These are phyloP conservation scores for Pythium utonaiense DNA, from an alignment of 352 stramenopile genomes.

Conservation along the genomic window DNA sequence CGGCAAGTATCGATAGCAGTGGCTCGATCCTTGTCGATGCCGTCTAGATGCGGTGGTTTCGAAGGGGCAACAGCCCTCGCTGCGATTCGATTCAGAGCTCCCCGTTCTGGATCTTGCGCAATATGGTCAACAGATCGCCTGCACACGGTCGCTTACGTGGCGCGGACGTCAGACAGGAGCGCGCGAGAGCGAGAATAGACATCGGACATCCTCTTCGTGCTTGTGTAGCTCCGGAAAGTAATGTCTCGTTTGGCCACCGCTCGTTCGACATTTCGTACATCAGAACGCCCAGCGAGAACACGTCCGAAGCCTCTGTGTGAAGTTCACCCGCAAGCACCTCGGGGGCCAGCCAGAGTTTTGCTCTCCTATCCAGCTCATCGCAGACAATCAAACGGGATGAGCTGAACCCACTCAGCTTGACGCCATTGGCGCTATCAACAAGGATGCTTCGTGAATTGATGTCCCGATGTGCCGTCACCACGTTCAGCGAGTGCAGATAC, in stretches of 20 bases:
- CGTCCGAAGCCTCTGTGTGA: constrained; percentile 24
- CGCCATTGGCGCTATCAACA: constrained; percentile 47
- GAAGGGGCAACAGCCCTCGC: no score
- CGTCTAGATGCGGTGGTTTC: no score
- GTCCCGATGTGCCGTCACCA: constrained; percentile 56
- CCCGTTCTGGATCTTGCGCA: constrained; percentile 71
- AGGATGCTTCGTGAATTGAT: constrained; percentile 70
- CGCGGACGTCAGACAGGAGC: constrained; percentile 56
- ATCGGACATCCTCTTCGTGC: constrained; percentile 46
- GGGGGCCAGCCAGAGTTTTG: constrained; percentile 39
- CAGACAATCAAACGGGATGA: constrained; percentile 33
- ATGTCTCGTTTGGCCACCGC: no score
- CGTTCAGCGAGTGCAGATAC: constrained; percentile 53
- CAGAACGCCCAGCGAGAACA: constrained; percentile 36
- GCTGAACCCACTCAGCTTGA: constrained; percentile 71
- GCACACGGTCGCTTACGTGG: constrained; percentile 51
- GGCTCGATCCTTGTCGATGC: no score
- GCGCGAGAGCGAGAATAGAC: constrained; percentile 45
- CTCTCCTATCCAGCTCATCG: constrained; percentile 30
- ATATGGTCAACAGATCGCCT: constrained; percentile 64
- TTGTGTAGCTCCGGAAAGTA: constrained; percentile 48
- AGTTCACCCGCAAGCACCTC: constrained; percentile 24
- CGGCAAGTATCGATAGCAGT: no score
- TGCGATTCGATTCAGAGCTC: constrained; percentile 36
- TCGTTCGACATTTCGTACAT: constrained; percentile 20